These are phyloP conservation scores for Solanum piurae DNA, from an alignment of 257 asterid species.

Conservation along the genomic window DNA sequence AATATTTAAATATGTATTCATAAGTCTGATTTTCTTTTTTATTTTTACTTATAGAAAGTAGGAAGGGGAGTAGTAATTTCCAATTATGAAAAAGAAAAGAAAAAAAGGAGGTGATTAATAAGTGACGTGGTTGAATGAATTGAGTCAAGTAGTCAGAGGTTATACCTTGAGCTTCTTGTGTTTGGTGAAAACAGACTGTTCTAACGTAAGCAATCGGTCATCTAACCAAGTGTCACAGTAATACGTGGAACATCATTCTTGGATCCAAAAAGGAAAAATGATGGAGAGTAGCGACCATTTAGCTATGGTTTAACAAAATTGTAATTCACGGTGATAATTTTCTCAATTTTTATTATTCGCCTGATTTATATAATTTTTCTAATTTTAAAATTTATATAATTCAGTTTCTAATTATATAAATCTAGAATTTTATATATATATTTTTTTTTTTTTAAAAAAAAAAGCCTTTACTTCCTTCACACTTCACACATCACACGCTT, in stretches of 20 bases:
- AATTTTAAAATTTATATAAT: too few relatives aligned
- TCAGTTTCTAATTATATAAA: too few relatives aligned
- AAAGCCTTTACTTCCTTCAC: constrained; percentile 18
- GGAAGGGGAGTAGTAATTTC: not conserved
- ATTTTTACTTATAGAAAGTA: too few relatives aligned
- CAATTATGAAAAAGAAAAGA: not conserved
- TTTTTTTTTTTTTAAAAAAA: fast-evolving
- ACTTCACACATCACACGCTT: constrained; percentile 20
- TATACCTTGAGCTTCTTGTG: not conserved
- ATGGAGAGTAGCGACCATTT: fast-evolving
- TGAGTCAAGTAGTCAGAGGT: not conserved
- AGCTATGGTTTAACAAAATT: too few relatives aligned
- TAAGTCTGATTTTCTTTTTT: too few relatives aligned
- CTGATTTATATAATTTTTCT: too few relatives aligned
- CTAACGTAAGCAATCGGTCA: constrained; percentile 11
- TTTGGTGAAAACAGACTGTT: constrained; percentile 10
- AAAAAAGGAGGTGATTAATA: not conserved
- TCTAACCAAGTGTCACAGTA: not conserved
- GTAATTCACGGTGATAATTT: too few relatives aligned
- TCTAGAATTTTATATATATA: too few relatives aligned
- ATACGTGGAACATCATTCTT: constrained; percentile 21
- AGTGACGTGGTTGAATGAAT: not conserved
- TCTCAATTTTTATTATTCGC: too few relatives aligned
- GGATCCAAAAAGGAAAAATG: not conserved
- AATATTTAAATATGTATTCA: too few relatives aligned